phyloP scores from a whole-genome alignment of 2,329 filamentous ascomycete genomes.

The Colletotrichum musae region DNA sequence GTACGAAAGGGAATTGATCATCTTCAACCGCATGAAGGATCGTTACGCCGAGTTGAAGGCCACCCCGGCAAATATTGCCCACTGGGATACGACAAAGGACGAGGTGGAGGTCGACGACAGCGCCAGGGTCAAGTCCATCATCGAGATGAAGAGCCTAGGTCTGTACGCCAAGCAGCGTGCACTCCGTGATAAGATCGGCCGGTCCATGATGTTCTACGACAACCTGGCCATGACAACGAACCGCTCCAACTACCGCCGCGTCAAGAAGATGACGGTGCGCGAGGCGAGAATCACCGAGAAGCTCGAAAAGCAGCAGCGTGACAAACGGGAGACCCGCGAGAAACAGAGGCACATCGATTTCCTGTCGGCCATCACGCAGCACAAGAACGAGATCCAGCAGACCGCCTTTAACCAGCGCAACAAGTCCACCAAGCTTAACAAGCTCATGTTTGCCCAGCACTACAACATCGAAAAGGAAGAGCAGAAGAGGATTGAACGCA shows the following conservation, averaged over 20 bases:
- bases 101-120: slow-evolving; percentile 80
- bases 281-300: slow-evolving; percentile 99
- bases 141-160: slow-evolving; percentile 93
- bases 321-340: slow-evolving; percentile 94
- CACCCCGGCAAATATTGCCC: slow-evolving; percentile 86
- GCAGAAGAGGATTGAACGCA: slow-evolving; percentile 97
- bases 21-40: slow-evolving; percentile 91
- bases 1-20: slow-evolving; percentile 87
- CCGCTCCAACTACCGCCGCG: slow-evolving; percentile 87
- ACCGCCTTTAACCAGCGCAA: slow-evolving; percentile 76
- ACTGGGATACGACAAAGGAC: slow-evolving; percentile 86
- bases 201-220: slow-evolving; percentile 95
- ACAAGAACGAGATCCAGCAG: slow-evolving; percentile 83
- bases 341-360: slow-evolving; percentile 98
- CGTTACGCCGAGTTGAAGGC: slow-evolving; percentile 88
- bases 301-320: slow-evolving; percentile 97
- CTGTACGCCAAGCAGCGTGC: slow-evolving; percentile 91
- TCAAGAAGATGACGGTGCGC: slow-evolving; percentile 97
- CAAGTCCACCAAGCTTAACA: slow-evolving; percentile 88
- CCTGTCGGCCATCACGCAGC: slow-evolving; percentile 86
- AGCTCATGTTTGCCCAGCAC: slow-evolving; percentile 90
- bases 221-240: slow-evolving; percentile 98
- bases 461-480: slow-evolving; percentile 99
- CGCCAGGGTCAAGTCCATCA: slow-evolving; percentile 89
- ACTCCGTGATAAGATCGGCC: slow-evolving; percentile 87